These are phyloP conservation scores for Trichoderma oligosporum DNA, from an alignment of 2,329 filamentous ascomycete genomes.

Conservation along the genomic window DNA sequence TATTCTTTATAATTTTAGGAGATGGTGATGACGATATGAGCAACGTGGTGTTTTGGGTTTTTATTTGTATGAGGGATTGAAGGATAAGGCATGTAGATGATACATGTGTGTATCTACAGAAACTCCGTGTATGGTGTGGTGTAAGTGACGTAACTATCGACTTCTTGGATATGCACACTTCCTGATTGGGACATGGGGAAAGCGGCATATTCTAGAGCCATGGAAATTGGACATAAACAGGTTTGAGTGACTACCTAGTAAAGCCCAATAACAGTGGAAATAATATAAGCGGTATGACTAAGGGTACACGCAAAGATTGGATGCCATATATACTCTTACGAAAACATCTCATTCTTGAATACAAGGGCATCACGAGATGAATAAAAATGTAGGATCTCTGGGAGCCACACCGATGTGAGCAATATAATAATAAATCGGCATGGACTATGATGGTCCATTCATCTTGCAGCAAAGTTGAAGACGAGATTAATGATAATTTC, in stretches of 20 bases:
- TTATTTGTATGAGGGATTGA: not conserved
- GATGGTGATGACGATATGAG: not conserved
- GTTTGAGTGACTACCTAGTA: too few relatives aligned
- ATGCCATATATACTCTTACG: too few relatives aligned
- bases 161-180: not conserved
- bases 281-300: too few relatives aligned
- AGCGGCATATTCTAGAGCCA: not conserved
- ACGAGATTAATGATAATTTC: not conserved
- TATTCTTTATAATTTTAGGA: not conserved
- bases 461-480: conserved; percentile 41
- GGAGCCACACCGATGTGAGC: conserved; percentile 50
- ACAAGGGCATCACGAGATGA: not conserved
- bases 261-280: not conserved
- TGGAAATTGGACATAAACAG: too few relatives aligned
- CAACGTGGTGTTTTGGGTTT: not conserved
- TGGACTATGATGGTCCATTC: conserved; percentile 53
- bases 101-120: too few relatives aligned
- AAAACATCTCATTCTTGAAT: too few relatives aligned
- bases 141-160: not conserved
- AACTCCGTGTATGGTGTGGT: too few relatives aligned
- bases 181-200: not conserved
- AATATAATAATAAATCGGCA: conserved; percentile 37
- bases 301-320: too few relatives aligned
- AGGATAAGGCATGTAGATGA: not conserved
- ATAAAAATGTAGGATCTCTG: conserved; percentile 43